Base-by-base conservation (phyloP, 805 yeast genomes). In the Kodamaea laetipori region DNA sequence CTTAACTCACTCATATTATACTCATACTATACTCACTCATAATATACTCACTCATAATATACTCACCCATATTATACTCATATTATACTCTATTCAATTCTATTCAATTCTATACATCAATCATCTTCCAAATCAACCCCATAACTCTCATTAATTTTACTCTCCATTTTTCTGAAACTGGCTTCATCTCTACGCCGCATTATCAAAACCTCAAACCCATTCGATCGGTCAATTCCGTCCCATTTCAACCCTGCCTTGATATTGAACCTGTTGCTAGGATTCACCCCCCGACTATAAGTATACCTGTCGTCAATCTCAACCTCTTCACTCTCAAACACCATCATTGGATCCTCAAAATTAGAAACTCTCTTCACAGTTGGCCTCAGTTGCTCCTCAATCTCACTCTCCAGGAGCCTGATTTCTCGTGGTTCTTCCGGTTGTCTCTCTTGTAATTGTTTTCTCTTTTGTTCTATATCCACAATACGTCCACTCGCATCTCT, bases 211-310 rank as follows among this genome's bases (percentile, higher is more conserved):
- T 90, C 98, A 63, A 86, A 90, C 3, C 96, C 97, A 57, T 84
- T 90, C 0, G 95, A 81, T 46, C 98, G 67, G 63, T 88, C 90
- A 1, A 90, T 82, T 0, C 97, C 97, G 61, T 87, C 96, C 98
- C 98, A 90, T 45, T 87, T 70, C 51, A 71, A 69, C 0, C 97
- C 97, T 0, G 97, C 95, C 4, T 67, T 64, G 10, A 90, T 81
- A 2, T 76, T 76, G 61, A 87, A 90, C 45, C 98, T 67, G 57
- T 90, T 90, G 15, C 77, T 78, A 0, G 87, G 80, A 43, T 63
- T 78, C 0, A 71, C 50, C 0, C 83, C 82, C 21, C 64, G 55
- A 15, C 42, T 58, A 52, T 82, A 89, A 1, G 37, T 40, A 10
- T 25, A 37, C 12, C 25, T 21, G 68, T 45, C 16, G 42, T 37